These are phyloP conservation scores for Sabuloglossum arenarium DNA, from an alignment of 495 filamentous ascomycete genomes.

Conservation along the genomic window DNA sequence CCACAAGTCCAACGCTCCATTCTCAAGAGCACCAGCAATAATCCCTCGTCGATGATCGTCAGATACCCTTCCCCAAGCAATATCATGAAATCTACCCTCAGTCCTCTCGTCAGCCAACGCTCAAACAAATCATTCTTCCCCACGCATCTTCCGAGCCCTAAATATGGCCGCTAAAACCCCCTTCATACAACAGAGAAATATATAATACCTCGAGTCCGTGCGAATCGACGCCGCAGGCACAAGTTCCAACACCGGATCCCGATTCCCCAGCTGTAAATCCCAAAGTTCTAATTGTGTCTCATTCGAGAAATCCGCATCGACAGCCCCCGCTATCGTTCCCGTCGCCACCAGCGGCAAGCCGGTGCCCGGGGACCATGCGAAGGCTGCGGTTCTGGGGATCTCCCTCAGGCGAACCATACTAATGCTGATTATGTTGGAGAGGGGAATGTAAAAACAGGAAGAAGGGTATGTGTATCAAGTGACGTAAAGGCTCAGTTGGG, in stretches of 20 bases:
- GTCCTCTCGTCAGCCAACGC: not conserved
- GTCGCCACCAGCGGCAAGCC: constrained; percentile 67
- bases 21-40: constrained; percentile 88
- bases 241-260: constrained; percentile 56
- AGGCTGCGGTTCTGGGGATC: constrained; percentile 87
- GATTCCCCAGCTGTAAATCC: constrained; percentile 66
- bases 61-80: constrained; percentile 74
- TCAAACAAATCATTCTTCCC: not conserved
- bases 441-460: not conserved
- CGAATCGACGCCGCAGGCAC: constrained; percentile 65
- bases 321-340: constrained; percentile 86
- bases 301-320: constrained; percentile 93
- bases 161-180: not conserved
- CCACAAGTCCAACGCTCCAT: constrained; percentile 91
- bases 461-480: too few species aligned
- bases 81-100: constrained; percentile 67
- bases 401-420: constrained; percentile 89
- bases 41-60: constrained; percentile 60
- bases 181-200: too few species aligned
- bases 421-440: constrained; percentile 6
- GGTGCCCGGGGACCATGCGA: constrained; percentile 79
- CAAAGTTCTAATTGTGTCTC: constrained; percentile 93
- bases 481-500: not conserved
- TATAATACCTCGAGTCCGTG: constrained; percentile 75
- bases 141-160: too few species aligned